Base-by-base conservation (phyloP, 768 basidiomycete genomes). In the Suillus alpinus region DNA sequence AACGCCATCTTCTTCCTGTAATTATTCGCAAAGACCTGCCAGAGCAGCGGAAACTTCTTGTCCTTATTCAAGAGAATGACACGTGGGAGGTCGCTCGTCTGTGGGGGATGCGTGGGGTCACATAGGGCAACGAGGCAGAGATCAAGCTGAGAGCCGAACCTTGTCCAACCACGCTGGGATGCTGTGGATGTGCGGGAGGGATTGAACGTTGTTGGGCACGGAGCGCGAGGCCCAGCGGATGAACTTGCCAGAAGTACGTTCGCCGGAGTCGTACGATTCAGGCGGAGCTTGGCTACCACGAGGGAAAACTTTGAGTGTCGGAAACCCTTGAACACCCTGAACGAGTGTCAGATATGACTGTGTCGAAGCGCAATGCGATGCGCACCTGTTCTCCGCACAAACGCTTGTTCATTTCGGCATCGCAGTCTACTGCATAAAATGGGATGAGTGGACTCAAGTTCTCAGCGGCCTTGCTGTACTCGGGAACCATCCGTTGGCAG, bases 381-480 rank as follows among this genome's bases (percentile, higher is more conserved):
- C 73, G 37, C 61, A 82, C 87, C 78, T 95, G 90, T 56, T 92
- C 87, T 0, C 85, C 84, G 69, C 95, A 98, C 7, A 98, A 75
- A 10, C 78, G 81, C 73, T 89, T 94, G 74, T 98, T 96, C 69
- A 78, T 78, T 36, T 86, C 83, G 14, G 83, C 87, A 68, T 97
- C 94, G 64, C 95, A 98, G 71, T 98, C 93, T n/a, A 98, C 84
- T 13, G 94, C 93, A 72, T 95, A 97, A 59, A 91, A 82, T 0
- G 94, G 94, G 26, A 98, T 79, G 31, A 97, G 78, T 3, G 95
- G 94, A 61, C 86, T 80, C 7, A 97, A 81, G 1, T 85, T 88
- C 12, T 83, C 73, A 0, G 94, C 94, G 4, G 93, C 93, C 66
- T 90, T 88, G 71, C 83, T 86, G 67, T 87, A 92, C 70, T 96